These are phyloP conservation scores for Stentor roeselii DNA, from an alignment of 73 alveolate genomes.

Conservation along the genomic window DNA sequence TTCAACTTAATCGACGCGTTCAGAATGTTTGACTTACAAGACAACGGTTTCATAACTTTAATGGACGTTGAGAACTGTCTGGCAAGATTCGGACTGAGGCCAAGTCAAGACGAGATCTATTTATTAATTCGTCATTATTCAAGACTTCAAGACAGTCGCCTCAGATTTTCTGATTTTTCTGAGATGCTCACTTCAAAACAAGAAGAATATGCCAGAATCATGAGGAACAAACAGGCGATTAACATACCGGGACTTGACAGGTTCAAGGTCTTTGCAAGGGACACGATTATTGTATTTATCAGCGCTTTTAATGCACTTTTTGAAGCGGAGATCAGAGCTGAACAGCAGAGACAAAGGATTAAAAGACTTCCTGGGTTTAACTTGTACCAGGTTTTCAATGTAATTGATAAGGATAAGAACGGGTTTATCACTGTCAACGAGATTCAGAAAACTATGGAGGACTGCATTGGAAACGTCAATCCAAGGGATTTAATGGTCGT, in stretches of 20 bases:
- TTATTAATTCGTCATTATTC: conserved; percentile 44
- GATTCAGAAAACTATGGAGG: conserved; percentile 25
- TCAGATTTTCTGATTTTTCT: conserved; percentile 47
- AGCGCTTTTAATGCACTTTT: conserved; percentile 25
- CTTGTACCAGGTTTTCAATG: conserved; percentile 35
- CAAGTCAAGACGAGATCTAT: conserved; percentile 42
- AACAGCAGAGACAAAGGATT: conserved; percentile 32
- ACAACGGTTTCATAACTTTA: conserved; percentile 32
- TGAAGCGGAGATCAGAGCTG: conserved; percentile 36
- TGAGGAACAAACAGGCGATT: conserved; percentile 29
- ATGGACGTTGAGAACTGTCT: conserved; percentile 43
- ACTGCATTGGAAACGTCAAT: conserved; percentile 6
- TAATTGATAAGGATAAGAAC: conserved; percentile 36
- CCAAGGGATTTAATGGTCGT: conserved; percentile 28
- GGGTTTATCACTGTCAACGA: conserved; percentile 44
- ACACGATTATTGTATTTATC: conserved; percentile 28
- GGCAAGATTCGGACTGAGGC: conserved; percentile 23
- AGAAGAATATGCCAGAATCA: conserved; percentile 30
- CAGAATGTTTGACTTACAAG: conserved; percentile 45
- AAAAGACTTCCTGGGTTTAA: conserved; percentile 37
- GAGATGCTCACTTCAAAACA: conserved; percentile 46
- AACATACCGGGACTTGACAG: conserved; percentile 22
- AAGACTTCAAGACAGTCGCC: conserved; percentile 28
- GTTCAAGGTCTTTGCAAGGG: conserved; percentile 30
- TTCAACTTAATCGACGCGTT: conserved; percentile 52